These are phyloP conservation scores for Taphrina populina DNA, from an alignment of 1,139 yeast genomes.

Conservation along the genomic window DNA sequence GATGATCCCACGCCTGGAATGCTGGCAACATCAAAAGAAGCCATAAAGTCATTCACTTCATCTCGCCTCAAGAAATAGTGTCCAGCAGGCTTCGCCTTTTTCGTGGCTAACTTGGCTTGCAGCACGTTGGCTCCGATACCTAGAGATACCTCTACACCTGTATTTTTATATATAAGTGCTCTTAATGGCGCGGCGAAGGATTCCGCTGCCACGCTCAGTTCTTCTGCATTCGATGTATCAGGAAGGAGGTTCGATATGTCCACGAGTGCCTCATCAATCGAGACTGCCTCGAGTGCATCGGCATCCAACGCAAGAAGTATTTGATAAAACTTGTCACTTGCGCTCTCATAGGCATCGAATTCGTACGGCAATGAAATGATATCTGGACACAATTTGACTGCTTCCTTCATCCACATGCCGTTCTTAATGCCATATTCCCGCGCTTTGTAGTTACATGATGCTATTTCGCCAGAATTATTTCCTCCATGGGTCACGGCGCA, in stretches of 20 bases:
- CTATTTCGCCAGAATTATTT: constrained; percentile 62
- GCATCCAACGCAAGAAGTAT: constrained; percentile 49
- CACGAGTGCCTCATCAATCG: constrained; percentile 84
- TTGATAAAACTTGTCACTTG: constrained; percentile 58
- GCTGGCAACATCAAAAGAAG: constrained; percentile 52
- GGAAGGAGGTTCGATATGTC: constrained; percentile 54
- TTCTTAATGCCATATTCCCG: constrained; percentile 69
- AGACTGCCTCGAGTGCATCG: constrained; percentile 73
- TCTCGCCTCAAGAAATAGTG: constrained; percentile 45
- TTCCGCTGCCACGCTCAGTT: constrained; percentile 38
- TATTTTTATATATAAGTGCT: constrained; percentile 48
- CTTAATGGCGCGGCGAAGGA: constrained; percentile 51
- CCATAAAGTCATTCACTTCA: constrained; percentile 48
- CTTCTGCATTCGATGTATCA: constrained; percentile 37
- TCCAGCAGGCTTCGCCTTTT: constrained; percentile 80
- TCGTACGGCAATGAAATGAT: constrained; percentile 66
- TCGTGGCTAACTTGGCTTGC: constrained; percentile 73
- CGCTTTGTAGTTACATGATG: constrained; percentile 88
- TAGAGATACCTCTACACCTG: constrained; percentile 71
- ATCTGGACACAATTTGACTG: constrained; percentile 63
- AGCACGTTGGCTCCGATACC: constrained; percentile 73
- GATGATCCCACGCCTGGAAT: constrained; percentile 86
- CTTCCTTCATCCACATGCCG: constrained; percentile 77
- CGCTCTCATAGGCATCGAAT: constrained; percentile 67
- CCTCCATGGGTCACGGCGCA: constrained; percentile 83